Base-by-base conservation (phyloP, 345 rosid species). In the Barbarea vulgaris region DNA sequence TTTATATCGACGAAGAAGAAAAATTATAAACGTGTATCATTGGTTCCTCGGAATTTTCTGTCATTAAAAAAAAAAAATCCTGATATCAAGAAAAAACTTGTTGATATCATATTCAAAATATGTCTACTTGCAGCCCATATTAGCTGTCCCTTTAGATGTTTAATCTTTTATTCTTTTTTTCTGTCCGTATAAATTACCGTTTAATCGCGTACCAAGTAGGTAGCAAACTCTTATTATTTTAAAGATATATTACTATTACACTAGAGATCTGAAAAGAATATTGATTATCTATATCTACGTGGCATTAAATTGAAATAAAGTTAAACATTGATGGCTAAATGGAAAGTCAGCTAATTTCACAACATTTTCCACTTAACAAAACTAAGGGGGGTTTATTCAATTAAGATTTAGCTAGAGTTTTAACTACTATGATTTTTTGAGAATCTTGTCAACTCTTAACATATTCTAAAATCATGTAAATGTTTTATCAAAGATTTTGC, bases 281-380 rank as follows among this genome's bases (percentile, higher is more conserved):
- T 8, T 19, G 9, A 19, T 47, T 48, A 65, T 33, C 1, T 3
- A 4, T 51, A 10, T 50, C 17, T 21, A 11, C 64, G 9, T 4
- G 41, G 9, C 22, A 55, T 9, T 33, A 9, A n/a, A 37, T 3
- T 59, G 19, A 18, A 31, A 9, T 17, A 60, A 59, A 19, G 12
- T 13, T n/a, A 21, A 22, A 39, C n/a, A 42, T 28, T 24, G 30
- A 34, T 50, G 67, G 28, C 68, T 48, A 48, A n/a, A 17, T 50
- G 60, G 28, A 36, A 47, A 71, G 39, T 48, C 67, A 24, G 59
- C 59, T 24, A 50, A 36, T 17, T 25, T 60, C 50, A 25, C 24
- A 48, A 24, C 27, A 50, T 11, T 36, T 59, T 9, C 50, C 39
- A 47, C 60, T 36, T 50, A 24, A n/a, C 15, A 25, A 13, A 28